These are phyloP conservation scores for Areca catechu DNA, from an alignment of 176 grass and related monocot genomes.

Conservation along the genomic window DNA sequence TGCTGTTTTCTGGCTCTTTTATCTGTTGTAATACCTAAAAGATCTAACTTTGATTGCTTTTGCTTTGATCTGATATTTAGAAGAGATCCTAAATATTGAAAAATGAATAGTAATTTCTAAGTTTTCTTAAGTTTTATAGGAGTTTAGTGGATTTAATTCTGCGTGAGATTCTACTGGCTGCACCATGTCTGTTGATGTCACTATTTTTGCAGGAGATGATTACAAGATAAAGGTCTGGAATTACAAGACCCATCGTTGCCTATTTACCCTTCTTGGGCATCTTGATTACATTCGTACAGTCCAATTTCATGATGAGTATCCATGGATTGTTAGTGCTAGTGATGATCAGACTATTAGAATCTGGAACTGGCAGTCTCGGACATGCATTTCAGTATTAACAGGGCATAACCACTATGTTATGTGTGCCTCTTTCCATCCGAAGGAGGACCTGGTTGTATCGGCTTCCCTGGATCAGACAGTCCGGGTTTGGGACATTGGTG, in stretches of 20 bases:
- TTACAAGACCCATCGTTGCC: constrained; percentile 86
- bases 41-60: constrained; percentile 2
- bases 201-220: constrained; percentile 59
- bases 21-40: not conserved
- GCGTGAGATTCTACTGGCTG: no score
- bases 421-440: constrained; percentile 88
- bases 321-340: constrained; percentile 82
- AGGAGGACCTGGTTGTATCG: constrained; percentile 82
- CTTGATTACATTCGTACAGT: constrained; percentile 90
- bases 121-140: no score
- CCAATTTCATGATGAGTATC: constrained; percentile 73
- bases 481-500: constrained; percentile 79
- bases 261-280: constrained; percentile 83
- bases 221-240: constrained; percentile 99
- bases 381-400: constrained; percentile 67
- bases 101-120: no score
- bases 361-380: constrained; percentile 93
- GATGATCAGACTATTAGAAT: constrained; percentile 90
- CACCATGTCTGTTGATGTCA: not conserved
- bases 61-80: not conserved
- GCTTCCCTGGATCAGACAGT: constrained; percentile 85
- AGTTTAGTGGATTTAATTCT: no score
- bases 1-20: no score
- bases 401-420: constrained; percentile 96
- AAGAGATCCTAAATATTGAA: no score